Evolutionary conservation across 2,329 filamentous ascomycete species (phyloP).

Genomic region (Talaromyces sp.): DNA sequence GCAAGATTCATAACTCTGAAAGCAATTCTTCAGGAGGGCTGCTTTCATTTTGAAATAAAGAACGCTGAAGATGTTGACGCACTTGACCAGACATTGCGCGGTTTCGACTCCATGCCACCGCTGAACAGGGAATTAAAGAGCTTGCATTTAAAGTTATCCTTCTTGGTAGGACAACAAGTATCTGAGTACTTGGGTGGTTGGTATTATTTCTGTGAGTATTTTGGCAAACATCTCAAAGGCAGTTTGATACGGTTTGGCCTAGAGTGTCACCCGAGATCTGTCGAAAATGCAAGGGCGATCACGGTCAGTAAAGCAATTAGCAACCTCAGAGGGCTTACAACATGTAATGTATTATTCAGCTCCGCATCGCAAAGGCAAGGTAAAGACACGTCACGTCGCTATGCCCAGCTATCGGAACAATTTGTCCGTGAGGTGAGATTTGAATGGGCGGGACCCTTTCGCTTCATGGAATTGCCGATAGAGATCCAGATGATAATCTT

Average conservation of each 20-base stretch:
- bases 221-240: conserved; percentile 18
- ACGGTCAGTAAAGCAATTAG: conserved; percentile 1
- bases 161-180: not conserved
- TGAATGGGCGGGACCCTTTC: conserved; percentile 16
- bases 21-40: conserved; percentile 21
- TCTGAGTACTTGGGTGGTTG: not conserved
- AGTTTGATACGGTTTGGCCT: conserved; percentile 23
- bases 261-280: conserved; percentile 23
- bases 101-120: not conserved
- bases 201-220: conserved; percentile 20
- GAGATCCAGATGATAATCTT: conserved; percentile 29
- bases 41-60: conserved; percentile 20
- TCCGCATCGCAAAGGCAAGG: not conserved
- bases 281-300: conserved; percentile 20
- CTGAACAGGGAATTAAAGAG: not conserved
- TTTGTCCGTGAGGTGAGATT: not conserved
- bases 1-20: conserved; percentile 20
- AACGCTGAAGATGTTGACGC: conserved; percentile 16
- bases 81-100: conserved; percentile 17
- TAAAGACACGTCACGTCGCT: not conserved
- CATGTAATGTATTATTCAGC: not conserved
- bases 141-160: conserved; percentile 4
- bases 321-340: conserved; percentile 4
- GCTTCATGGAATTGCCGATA: conserved; percentile 25
- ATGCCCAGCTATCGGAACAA: not conserved